These are phyloP conservation scores for Rehmannia glutinosa DNA, from an alignment of 257 asterid species.

Conservation along the genomic window DNA sequence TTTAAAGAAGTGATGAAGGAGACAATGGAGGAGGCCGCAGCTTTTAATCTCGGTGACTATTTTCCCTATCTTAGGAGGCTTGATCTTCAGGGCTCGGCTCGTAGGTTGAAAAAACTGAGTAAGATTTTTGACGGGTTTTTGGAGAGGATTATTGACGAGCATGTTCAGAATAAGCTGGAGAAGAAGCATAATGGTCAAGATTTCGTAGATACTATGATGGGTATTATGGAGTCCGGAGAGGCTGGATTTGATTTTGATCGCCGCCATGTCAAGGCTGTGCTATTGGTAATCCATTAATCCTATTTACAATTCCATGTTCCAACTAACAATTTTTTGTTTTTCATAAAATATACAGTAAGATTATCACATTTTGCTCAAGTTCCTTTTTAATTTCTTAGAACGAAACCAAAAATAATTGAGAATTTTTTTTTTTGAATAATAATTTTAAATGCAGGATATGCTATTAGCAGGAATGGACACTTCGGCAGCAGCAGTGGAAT, in stretches of 20 bases:
- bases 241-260: conserved; percentile 28
- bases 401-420: neutral
- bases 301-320: no score
- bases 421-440: neutral
- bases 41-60: conserved; percentile 25
- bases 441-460: conserved; percentile 23
- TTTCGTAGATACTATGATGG: conserved; percentile 24
- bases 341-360: no score
- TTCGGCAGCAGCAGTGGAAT: conserved; percentile 23
- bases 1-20: conserved; percentile 26
- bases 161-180: neutral
- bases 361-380: no score
- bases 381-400: no score
- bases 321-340: no score
- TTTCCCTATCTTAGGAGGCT: conserved; percentile 27
- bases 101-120: conserved; percentile 11
- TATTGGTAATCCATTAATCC: conserved; percentile 29
- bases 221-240: conserved; percentile 16
- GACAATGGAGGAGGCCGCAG: conserved; percentile 15
- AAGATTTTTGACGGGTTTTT: conserved; percentile 23
- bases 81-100: conserved; percentile 30
- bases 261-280: conserved; percentile 33
- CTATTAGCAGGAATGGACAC: conserved; percentile 28
- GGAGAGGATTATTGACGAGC: conserved; percentile 32
- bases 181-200: neutral